Percentiles rank a stretch among this genome's conserved stretches.
These are phyloP conservation scores for Kluyveromyces siamensis DNA, from an alignment of 805 yeast genomes.

Conservation along the genomic window DNA sequence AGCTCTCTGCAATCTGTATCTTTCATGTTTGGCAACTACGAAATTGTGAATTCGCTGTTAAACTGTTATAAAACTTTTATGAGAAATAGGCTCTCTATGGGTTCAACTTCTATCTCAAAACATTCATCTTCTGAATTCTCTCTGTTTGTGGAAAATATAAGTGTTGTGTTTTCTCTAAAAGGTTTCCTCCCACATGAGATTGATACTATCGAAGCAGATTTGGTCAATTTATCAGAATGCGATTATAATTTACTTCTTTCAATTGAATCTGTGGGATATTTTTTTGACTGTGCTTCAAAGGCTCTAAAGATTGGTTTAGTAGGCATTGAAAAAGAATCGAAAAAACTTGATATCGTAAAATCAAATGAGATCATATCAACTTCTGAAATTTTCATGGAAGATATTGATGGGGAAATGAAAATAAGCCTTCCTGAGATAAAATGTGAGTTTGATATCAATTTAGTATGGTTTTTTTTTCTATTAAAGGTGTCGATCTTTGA, in stretches of 20 bases:
- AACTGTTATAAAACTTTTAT: not conserved
- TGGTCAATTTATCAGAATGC: not conserved
- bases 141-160: not conserved
- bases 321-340: not conserved
- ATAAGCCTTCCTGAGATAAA: constrained; percentile 16
- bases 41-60: not conserved
- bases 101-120: not conserved
- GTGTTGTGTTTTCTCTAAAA: not conserved
- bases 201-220: not conserved
- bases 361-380: constrained; percentile 13
- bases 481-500: not conserved
- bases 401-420: not conserved
- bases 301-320: not conserved
- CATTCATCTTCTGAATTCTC: not conserved
- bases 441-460: constrained; percentile 22
- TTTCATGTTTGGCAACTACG: not conserved
- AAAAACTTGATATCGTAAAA: not conserved
- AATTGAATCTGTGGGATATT: not conserved
- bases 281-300: not conserved
- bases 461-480: constrained; percentile 15
- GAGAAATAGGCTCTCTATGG: not conserved
- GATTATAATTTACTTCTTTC: not conserved
- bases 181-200: not conserved
- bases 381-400: constrained; percentile 8
- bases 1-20: not conserved